A percentile compares a stretch with the other conserved stretches of the same genome.
Conservation (phyloP, 345 rosid species). For the Brassica juncea region DNA sequence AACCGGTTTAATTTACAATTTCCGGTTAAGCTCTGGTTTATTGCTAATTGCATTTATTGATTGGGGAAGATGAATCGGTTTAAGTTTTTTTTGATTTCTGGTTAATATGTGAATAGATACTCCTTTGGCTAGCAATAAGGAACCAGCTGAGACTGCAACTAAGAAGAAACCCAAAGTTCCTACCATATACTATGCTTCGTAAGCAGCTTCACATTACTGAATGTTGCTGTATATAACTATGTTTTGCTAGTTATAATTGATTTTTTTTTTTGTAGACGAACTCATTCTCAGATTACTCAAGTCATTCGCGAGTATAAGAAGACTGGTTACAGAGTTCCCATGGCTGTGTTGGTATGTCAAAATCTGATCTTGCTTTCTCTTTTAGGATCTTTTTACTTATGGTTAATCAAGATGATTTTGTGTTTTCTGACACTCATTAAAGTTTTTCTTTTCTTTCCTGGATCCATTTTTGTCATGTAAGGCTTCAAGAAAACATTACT, state of each 20-base stretch:
- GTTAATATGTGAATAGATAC: conserved; percentile 39
- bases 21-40: background rate
- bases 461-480: conserved; percentile 33
- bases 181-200: conserved; percentile 78
- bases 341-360: conserved; percentile 78
- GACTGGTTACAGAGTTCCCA: conserved; percentile 88
- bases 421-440: conserved; percentile 3
- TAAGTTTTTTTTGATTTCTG: background rate
- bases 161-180: conserved; percentile 68
- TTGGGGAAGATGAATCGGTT: background rate
- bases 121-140: conserved; percentile 39
- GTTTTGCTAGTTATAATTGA: background rate
- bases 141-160: conserved; percentile 42
- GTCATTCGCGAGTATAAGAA: conserved; percentile 81
- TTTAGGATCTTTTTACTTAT: background rate
- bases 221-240: background rate
- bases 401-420: background rate
- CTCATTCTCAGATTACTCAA: conserved; percentile 93
- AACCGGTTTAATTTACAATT: background rate
- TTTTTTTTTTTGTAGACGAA: conserved; percentile 62
- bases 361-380: background rate
- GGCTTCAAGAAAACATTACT: conserved; percentile 94
- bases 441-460: background rate
- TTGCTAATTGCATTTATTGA: too few relatives aligned
- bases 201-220: conserved; percentile 36